Base-by-base conservation (phyloP, 768 basidiomycete species). In the Suillus subalutaceus region DNA sequence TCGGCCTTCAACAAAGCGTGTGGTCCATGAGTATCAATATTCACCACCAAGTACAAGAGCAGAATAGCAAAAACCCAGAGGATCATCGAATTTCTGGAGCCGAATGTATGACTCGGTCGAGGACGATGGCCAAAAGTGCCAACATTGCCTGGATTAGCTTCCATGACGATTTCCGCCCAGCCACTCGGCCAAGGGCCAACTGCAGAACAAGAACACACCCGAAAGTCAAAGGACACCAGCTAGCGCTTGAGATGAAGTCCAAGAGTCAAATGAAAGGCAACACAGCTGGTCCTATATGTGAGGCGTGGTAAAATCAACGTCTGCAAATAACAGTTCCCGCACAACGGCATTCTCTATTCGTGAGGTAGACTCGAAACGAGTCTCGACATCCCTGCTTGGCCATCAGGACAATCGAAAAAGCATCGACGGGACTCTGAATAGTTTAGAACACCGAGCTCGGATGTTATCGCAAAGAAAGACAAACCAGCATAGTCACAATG, bases 91-190 rank as follows among this genome's bases (percentile, higher is more conserved):
- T 56, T 59, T 20, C 40, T 18, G 23, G 5, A 10, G 58, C 58
- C 40, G 23, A 41, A 41, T 20, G 23, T 37, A 37, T 56, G 20
- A n/a, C 55, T 56, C 32, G 20, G 55, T 37, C 20, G 20, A 56
- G 53, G 18, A 35, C 32, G 53, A 56, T 56, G 35, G 32, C 58
- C 23, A 59, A 41, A n/a, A 26, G 26, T 30, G 58, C 58, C 58
- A 41, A 9, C 8, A 18, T 52, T 41, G 40, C 26, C 40, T 9
- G 58, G 8, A 59, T 59, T 59, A 30, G 57, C 23, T 41, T 59
- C 58, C 26, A 59, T 30, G 15, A 26, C 58, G 16, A 37, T 37
- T 41, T 59, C 58, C 58, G 41, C 38, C 10, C 4, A 9, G 30
- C 32, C 16, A 55, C 32, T 5, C 32, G 38, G 23, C 38, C 58